These are phyloP conservation scores for Xylaria scruposa DNA, from an alignment of 495 filamentous ascomycete species.

Conservation along the genomic window DNA sequence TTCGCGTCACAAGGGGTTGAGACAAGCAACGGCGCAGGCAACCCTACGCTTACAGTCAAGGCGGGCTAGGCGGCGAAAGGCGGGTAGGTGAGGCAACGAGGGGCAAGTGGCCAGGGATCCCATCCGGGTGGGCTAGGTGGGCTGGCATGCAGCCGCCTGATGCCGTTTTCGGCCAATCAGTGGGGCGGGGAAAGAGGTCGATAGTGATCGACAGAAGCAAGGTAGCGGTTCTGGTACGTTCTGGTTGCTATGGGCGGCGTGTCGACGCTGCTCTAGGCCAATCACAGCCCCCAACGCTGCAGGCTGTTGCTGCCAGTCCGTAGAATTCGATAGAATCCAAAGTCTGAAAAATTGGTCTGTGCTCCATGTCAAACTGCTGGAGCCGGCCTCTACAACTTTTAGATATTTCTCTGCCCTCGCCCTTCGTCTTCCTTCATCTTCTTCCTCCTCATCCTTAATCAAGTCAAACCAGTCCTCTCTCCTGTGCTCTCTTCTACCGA, in stretches of 20 bases:
- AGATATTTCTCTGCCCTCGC: constrained; percentile 34
- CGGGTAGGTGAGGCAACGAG: constrained; percentile 21
- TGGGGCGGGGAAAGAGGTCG: constrained; percentile 6
- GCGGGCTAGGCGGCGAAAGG: neutral
- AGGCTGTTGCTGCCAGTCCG: constrained; percentile 35
- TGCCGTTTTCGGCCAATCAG: constrained; percentile 29
- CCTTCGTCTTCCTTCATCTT: constrained; percentile 25
- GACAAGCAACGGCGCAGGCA: constrained; percentile 5
- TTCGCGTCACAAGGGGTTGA: neutral
- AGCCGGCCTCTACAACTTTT: constrained; percentile 26
- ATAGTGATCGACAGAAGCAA: constrained; percentile 9
- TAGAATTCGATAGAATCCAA: constrained; percentile 48
- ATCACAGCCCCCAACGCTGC: constrained; percentile 28
- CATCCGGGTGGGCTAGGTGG: constrained; percentile 1
- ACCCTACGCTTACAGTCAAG: constrained; percentile 9
- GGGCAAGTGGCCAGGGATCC: constrained; percentile 11
- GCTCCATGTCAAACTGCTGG: constrained; percentile 33
- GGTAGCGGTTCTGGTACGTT: constrained; percentile 26
- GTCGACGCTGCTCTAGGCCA: constrained; percentile 25
- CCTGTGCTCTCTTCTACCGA: constrained; percentile 9
- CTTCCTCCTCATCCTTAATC: constrained; percentile 25
- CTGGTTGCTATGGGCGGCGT: constrained; percentile 35
- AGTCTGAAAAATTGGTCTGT: constrained; percentile 42
- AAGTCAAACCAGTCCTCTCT: constrained; percentile 23
- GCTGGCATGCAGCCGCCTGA: constrained; percentile 18